phyloP scores from a whole-genome alignment of 2,329 filamentous ascomycete species.

The Pseudocercospora eumusae region DNA sequence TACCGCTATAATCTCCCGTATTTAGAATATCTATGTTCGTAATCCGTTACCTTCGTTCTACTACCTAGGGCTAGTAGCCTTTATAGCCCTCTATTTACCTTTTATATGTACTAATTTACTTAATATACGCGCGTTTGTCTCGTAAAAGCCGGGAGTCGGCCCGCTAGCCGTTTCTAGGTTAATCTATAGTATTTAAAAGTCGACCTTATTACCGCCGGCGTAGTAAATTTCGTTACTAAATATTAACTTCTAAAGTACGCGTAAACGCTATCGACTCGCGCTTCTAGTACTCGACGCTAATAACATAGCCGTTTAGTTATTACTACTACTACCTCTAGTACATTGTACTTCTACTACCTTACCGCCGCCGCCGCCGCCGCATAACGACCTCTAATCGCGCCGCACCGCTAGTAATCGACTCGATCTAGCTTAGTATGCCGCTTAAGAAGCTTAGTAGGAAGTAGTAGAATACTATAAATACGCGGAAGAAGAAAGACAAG shows the following conservation, averaged over 20 bases:
- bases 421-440: too few relatives aligned
- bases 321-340: background rate
- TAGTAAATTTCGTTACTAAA: background rate
- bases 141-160: background rate
- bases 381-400: too few relatives aligned
- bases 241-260: background rate
- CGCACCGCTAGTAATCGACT: too few relatives aligned
- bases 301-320: background rate
- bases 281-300: too few relatives aligned
- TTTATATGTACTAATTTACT: background rate
- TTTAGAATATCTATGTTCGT: background rate
- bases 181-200: background rate
- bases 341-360: background rate
- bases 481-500: background rate
- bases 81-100: background rate
- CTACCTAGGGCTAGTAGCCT: background rate
- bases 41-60: background rate
- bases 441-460: background rate
- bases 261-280: too few relatives aligned
- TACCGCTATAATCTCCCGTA: background rate
- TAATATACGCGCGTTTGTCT: background rate
- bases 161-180: background rate
- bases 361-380: too few relatives aligned
- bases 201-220: background rate
- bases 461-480: background rate